A percentile compares a stretch with the other conserved stretches of the same genome.
Conservation (phyloP, 352 stramenopile genomes). For the Globisporangium ultimum region DNA sequence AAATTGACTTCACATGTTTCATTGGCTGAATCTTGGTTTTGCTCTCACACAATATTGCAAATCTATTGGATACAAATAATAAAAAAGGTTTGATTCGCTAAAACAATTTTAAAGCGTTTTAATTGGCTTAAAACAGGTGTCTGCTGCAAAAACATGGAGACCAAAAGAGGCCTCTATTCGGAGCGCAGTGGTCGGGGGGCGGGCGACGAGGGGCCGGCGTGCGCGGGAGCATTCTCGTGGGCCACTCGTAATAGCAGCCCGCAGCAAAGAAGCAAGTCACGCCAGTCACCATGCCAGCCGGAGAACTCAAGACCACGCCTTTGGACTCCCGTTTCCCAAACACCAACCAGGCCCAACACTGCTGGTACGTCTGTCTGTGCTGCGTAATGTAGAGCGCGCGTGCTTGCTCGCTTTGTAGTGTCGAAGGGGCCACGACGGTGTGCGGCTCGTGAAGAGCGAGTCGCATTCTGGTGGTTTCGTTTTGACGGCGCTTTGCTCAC, state of each 20-base stretch:
- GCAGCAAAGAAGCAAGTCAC: background rate
- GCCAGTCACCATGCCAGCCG: constrained; percentile 40
- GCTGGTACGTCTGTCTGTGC: constrained; percentile 46
- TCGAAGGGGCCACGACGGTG: background rate
- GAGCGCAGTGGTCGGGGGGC: background rate
- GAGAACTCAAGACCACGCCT: constrained; percentile 78
- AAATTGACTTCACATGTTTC: too few relatives aligned
- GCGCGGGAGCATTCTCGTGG: constrained; percentile 18
- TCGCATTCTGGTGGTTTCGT: constrained; percentile 1
- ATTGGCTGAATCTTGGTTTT: too few relatives aligned
- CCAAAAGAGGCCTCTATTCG: constrained; percentile 5
- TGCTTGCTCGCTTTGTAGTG: background rate
- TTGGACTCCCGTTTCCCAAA: constrained; percentile 86
- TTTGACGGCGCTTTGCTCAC: background rate
- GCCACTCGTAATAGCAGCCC: constrained; percentile 11
- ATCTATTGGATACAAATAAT: constrained; percentile 9
- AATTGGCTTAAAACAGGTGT: constrained; percentile 23
- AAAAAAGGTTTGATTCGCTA: constrained; percentile 13
- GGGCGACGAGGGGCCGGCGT: background rate
- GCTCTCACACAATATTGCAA: too few relatives aligned
- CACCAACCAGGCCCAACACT: constrained; percentile 86
- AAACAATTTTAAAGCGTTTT: constrained; percentile 2
- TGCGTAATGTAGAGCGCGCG: background rate
- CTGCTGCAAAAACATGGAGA: constrained; percentile 39
- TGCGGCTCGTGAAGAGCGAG: too few relatives aligned